Percentiles rank a stretch among this genome's conserved stretches.
These are phyloP conservation scores for Xerocomus brunneocitrinus DNA, from an alignment of 768 basidiomycete genomes.

Conservation along the genomic window DNA sequence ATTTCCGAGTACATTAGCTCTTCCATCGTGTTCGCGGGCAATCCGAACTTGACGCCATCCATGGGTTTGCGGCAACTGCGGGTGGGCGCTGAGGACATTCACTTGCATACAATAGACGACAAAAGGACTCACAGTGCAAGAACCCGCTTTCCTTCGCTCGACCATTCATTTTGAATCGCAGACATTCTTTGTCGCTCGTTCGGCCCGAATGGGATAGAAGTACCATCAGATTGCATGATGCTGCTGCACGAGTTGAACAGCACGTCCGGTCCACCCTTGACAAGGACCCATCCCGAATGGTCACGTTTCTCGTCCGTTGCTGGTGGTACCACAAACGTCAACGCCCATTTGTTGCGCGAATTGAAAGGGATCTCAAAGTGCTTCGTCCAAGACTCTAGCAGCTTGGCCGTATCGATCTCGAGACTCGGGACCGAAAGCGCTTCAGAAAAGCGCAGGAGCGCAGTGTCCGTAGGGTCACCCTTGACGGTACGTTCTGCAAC, in stretches of 20 bases:
- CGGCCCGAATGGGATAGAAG: conserved; percentile 28
- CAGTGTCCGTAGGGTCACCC: conserved; percentile 52
- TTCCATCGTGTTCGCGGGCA: conserved; percentile 25
- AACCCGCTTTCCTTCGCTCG: conserved; percentile 50
- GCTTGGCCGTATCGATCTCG: conserved; percentile 18
- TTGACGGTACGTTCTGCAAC: conserved; percentile 34
- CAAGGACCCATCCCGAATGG: conserved; percentile 34
- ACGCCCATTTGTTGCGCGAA: conserved; percentile 55
- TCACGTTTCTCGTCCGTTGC: conserved; percentile 4
- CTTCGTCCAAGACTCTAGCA: conserved; percentile 20
- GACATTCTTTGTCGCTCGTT: conserved; percentile 20
- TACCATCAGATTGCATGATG: conserved; percentile 31
- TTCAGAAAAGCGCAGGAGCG: conserved; percentile 48
- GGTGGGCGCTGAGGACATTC: neutral
- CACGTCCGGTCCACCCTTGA: conserved; percentile 59
- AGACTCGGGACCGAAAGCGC: conserved; percentile 22
- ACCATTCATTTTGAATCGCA: conserved; percentile 38
- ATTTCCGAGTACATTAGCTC: conserved; percentile 39
- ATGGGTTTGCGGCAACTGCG: conserved; percentile 30
- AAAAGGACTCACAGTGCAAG: conserved; percentile 36
- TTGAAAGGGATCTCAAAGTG: conserved; percentile 40
- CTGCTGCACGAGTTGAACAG: conserved; percentile 38
- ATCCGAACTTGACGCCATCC: conserved; percentile 14
- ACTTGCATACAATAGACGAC: neutral
- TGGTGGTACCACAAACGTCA: conserved; percentile 33